Conservation (phyloP, 2,329 filamentous ascomycete species). For the Capronia coronata region DNA sequence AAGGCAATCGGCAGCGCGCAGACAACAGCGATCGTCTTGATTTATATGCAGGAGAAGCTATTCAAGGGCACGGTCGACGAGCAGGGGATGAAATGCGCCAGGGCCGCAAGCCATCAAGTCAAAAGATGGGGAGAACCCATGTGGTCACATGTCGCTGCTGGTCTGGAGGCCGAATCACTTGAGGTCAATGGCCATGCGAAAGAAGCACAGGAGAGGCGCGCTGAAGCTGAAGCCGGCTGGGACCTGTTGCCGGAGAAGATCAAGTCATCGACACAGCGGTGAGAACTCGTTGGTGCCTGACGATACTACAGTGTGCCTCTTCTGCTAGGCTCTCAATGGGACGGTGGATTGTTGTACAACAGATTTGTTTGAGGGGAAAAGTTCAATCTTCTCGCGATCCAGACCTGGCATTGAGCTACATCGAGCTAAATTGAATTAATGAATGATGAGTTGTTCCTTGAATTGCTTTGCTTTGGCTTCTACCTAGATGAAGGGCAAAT, state of each 20-base stretch:
- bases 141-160: slow-evolving; percentile 75
- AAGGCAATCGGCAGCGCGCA: slow-evolving; percentile 67
- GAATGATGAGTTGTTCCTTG: too few relatives aligned
- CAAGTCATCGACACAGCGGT: slow-evolving; percentile 3
- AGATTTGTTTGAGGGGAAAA: neutral
- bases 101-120: slow-evolving; percentile 62
- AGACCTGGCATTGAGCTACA: too few relatives aligned
- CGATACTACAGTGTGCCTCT: too few relatives aligned
- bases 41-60: slow-evolving; percentile 75
- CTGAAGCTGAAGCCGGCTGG: slow-evolving; percentile 41
- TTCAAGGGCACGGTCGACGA: slow-evolving; percentile 77
- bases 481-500: too few relatives aligned
- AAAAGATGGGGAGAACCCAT: slow-evolving; percentile 63
- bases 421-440: neutral
- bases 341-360: neutral
- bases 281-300: too few relatives aligned
- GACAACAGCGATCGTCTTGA: slow-evolving; percentile 74
- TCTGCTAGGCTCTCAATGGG: neutral
- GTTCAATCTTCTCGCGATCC: neutral
- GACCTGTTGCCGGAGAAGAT: slow-evolving; percentile 32
- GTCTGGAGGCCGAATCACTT: slow-evolving; percentile 68
- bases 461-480: too few relatives aligned
- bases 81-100: slow-evolving; percentile 69
- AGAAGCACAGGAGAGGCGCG: slow-evolving; percentile 44
- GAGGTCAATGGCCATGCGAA: slow-evolving; percentile 62